phyloP scores from a whole-genome alignment of 1,284 basidiomycete genomes.

The Xanthoconium separans region DNA sequence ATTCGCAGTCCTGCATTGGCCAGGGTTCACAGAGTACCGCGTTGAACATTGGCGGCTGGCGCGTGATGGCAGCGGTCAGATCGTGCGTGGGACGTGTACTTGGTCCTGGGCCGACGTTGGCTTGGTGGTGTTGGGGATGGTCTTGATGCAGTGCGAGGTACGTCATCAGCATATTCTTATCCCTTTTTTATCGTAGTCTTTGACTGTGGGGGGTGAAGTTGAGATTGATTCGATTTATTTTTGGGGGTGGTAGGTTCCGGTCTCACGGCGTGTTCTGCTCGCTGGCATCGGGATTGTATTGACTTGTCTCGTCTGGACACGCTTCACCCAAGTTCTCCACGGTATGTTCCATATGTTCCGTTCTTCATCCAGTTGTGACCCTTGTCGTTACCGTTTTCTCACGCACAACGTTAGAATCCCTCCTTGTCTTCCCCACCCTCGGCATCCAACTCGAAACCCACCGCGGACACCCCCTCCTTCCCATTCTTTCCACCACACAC shows the following conservation, averaged over 20 bases:
- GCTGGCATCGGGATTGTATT: conserved; percentile 17
- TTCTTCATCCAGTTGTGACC: neutral
- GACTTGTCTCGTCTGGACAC: conserved; percentile 31
- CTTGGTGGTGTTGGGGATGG: conserved; percentile 29
- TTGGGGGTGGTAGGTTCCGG: neutral
- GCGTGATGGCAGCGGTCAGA: conserved; percentile 39
- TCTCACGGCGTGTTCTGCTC: neutral
- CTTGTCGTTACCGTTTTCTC: neutral
- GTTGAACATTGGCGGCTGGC: conserved; percentile 49
- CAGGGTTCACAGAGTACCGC: conserved; percentile 52
- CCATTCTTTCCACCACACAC: conserved; percentile 39
- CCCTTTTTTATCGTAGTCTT: neutral
- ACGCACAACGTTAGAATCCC: conserved; percentile 50
- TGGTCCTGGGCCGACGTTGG: conserved; percentile 40
- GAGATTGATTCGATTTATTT: neutral
- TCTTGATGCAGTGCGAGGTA: neutral
- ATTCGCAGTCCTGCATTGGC: conserved; percentile 45
- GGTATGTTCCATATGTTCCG: conserved; percentile 39
- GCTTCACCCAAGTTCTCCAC: conserved; percentile 49
- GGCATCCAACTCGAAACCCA: conserved; percentile 73
- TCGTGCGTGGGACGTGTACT: conserved; percentile 30
- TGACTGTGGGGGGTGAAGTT: neutral
- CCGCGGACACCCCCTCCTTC: conserved; percentile 48
- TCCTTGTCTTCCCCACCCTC: conserved; percentile 60
- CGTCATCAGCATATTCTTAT: neutral